phyloP scores from a whole-genome alignment of 371 early-diverging fungal species.

The Circinella umbellata region DNA sequence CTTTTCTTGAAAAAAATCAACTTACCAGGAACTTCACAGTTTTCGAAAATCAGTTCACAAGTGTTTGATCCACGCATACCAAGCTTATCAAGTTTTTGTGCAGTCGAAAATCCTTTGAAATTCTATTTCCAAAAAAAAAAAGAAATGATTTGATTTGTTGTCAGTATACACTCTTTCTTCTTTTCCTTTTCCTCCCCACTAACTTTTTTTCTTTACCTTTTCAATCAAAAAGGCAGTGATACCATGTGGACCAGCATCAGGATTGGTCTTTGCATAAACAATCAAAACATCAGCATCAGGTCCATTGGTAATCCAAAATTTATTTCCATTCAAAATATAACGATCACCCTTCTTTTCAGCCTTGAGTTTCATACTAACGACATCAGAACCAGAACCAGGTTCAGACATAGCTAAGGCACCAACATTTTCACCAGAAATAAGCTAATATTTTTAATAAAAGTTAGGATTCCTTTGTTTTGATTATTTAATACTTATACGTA shows the following conservation, averaged over 20 bases:
- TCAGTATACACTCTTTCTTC: no score
- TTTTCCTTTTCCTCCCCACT: not conserved
- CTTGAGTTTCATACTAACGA: constrained; percentile 89
- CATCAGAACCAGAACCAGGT: constrained; percentile 92
- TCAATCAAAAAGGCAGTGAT: constrained; percentile 97
- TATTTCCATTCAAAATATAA: constrained; percentile 86
- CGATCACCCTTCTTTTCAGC: constrained; percentile 86
- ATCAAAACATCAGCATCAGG: constrained; percentile 93
- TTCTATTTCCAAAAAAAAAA: constrained; percentile 40
- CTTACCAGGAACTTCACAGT: constrained; percentile 88
- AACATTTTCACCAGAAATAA: constrained; percentile 90
- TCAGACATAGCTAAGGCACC: constrained; percentile 98
- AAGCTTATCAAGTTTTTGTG: constrained; percentile 94
- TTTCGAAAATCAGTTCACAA: constrained; percentile 94
- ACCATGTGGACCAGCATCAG: constrained; percentile 80
- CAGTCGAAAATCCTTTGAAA: constrained; percentile 87
- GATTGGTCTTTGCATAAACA: constrained; percentile 94
- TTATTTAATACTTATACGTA: no score
- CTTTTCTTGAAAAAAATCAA: no score
- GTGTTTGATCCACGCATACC: constrained; percentile 99
- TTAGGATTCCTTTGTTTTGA: no score
- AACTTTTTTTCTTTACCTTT: constrained; percentile 52
- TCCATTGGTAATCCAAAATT: constrained; percentile 99
- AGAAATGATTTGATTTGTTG: not conserved
- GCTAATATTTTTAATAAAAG: constrained; percentile 18